Base-by-base conservation (phyloP, 352 stramenopile genomes). In the Phytophthora capsici region DNA sequence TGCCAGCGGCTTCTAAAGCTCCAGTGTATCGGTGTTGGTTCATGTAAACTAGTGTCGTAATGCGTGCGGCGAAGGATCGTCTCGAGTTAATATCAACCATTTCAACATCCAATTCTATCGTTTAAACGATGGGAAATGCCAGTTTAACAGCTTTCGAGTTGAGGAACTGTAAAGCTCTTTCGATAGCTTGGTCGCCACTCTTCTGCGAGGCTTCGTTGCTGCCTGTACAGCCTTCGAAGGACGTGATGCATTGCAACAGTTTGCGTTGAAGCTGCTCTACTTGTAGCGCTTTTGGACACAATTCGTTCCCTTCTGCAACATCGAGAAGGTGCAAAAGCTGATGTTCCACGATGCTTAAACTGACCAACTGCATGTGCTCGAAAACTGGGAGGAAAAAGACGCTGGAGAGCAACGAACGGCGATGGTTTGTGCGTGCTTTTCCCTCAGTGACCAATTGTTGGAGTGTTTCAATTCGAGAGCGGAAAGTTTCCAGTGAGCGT, bases 191-290 rank as follows among this genome's bases (percentile, higher is more conserved):
- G 25, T 89, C 78, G 2, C 47, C 55, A 58, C 80, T 89, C 23
- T 88, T 89, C 57, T 79, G 67, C 1, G 75, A 75, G 12, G 66
- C 62, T 30, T 76, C 64, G 10, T 54, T 53, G 45, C 69, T 84
- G 0, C 80, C 74, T 5, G 74, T 77, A 52, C 78, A 91, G 8
- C 82, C 80, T 74, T 91, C 78, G 53, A 91, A 91, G 7, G 80
- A 84, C 0, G 78, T 89, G 57, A 88, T 70, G 46, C 87, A 89
- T 55, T 87, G 80, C 49, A 89, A 48, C 9, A 89, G 69, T 57
- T 91, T 91, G 23, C 57, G 66, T 56, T 91, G 82, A 8, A 91
- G 56, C 28, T 75, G 57, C 46, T 89, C 80, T 38, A 89, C 65
- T 16, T 57, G 16, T 5, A n/a, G 32, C 5, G 53, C 56, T 19